Base-by-base conservation (phyloP, 768 basidiomycete genomes). In the Gelatoporia subvermispora region DNA sequence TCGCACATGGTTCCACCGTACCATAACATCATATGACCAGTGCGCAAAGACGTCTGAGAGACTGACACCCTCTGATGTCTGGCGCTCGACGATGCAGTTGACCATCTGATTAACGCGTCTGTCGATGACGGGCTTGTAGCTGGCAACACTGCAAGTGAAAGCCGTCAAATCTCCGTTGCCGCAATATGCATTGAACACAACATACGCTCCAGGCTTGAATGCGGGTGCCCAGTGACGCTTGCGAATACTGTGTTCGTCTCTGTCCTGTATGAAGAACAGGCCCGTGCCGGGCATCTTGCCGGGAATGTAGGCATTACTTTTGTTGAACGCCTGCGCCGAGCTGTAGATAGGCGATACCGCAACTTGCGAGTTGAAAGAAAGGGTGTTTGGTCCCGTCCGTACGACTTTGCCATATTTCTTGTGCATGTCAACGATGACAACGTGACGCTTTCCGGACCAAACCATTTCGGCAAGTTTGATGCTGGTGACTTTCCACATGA, bases 191-290 rank as follows among this genome's bases (percentile, higher is more conserved):
- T 25, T n/a, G n/a, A 31, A 13, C 13, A 13, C 34, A 41, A 65
- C 65, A 47, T 47, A 15, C 28, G 51, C 24, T 11, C 43, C 41
- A 3, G 28, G 28, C 28, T 61, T 61, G 47, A 66, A 64, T 11
- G 63, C 64, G 24, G 36, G 21, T 8, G 65, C 52, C 66, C 66
- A 68, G 9, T 58, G 47, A 5, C 51, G 49, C 31, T 51, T 58
- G 3, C 63, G 48, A 2, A 43, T 47, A 34, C 51, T 53, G 41
- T 68, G 67, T 11, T 48, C 51, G 4, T 50, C 46, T 24, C 55
- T 54, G 4, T 54, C 45, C 17, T 46, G 59, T n/a, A 55, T 63
- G 50, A 68, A 68, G 46, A 67, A 68, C 15, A 68, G 47, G 4
- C 58, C 55, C 28, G 34, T 21, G 18, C 44, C 53, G 13, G 40